Base-by-base conservation (phyloP, 2,329 filamentous ascomycete genomes). In the Sordariomycetes sp. region DNA sequence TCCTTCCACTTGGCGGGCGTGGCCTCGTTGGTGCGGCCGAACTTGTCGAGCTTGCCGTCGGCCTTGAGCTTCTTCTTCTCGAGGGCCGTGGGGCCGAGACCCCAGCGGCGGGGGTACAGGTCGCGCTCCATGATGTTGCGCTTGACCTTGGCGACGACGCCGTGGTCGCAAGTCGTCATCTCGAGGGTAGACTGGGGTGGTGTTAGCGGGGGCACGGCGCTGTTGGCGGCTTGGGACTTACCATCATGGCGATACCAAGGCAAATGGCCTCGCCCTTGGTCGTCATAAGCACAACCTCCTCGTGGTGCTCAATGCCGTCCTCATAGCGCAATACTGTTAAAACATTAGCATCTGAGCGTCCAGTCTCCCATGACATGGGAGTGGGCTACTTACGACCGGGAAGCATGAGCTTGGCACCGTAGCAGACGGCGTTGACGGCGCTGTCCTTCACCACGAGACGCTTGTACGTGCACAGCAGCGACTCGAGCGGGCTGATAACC, bases 11-110 rank as follows among this genome's bases (percentile, higher is more conserved):
- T 89, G 65, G 90, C 84, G 28, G 94, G 94, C 5, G 94, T 99
- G 62, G 85, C 84, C 71, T 96, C 92, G 72, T 97, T 99, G 65
- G 88, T 74, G 59, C 91, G 86, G 64, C 94, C 94, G 66, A 84
- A 97, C 85, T 99, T 99, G 79, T 99, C 94, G 60, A 99, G 86
- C 76, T 96, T 96, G 72, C 94, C 94, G 64, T 90, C 88, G 56
- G 91, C 89, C 84, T 97, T 97, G 79, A 99, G 85, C 84, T 97
- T 96, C 87, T 99, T 99, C 85, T 99, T 99, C 81, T 97, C 90
- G 54, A 87, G 76, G 54, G 94, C 94, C 60, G 92, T 86, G 56
- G 94, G 92, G 61, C 94, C 94, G 68, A 97, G 83, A 63, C 94
- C 94, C 94, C 94, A 99, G 78, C 92, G 81, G 71, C 90, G 83